phyloP scores from a whole-genome alignment of 2,329 filamentous ascomycete species.

The Aspergillus pseudoviridinutans region DNA sequence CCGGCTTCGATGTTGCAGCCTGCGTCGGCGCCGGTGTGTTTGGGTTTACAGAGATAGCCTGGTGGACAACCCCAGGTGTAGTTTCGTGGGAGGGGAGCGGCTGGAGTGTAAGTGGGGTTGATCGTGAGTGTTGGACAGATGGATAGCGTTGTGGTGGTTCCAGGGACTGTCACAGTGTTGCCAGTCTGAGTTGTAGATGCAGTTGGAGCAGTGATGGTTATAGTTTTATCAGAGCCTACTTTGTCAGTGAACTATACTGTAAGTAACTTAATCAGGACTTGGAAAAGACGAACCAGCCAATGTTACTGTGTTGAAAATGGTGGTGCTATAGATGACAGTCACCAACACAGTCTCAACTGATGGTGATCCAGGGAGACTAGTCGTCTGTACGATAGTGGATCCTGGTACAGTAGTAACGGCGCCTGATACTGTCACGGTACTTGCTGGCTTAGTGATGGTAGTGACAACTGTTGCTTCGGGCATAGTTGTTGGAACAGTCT shows the following conservation, averaged over 20 bases:
- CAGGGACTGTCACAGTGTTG: conserved; percentile 1
- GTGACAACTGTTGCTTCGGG: not conserved
- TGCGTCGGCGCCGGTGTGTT: conserved; percentile 19
- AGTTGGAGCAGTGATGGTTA: not conserved
- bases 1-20: conserved; percentile 37
- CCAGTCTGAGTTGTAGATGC: not conserved
- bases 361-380: not conserved
- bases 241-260: not conserved
- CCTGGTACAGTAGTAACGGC: not conserved
- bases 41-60: conserved; percentile 38
- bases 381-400: not conserved
- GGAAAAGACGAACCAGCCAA: not conserved
- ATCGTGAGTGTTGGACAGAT: conserved; percentile 26
- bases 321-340: conserved; percentile 14
- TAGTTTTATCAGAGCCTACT: not conserved
- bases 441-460: not conserved
- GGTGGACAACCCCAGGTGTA: conserved; percentile 40
- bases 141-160: conserved; percentile 15
- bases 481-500: not conserved
- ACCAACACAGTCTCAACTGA: not conserved
- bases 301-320: conserved; percentile 9
- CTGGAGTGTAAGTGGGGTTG: conserved; percentile 30
- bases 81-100: conserved; percentile 22
- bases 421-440: not conserved
- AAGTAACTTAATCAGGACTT: not conserved